Percentiles rank a stretch among this genome's conserved stretches.
Evolutionary conservation across 139 green algal species (phyloP).

Genomic region (Micromonas pusilla): DNA sequence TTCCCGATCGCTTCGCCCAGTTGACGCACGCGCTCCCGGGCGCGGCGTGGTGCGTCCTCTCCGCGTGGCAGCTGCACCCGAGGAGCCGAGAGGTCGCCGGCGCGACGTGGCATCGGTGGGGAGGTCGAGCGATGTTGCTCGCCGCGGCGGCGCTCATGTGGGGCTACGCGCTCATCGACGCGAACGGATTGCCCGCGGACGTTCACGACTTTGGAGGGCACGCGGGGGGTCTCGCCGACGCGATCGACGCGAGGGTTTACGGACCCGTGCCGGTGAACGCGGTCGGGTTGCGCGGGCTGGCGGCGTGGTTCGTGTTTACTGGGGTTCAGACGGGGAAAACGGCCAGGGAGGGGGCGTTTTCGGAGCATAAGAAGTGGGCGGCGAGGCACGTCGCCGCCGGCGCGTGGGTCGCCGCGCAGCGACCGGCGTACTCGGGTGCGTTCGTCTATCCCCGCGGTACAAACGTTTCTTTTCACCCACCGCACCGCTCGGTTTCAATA

Average conservation of each 20-base stretch:
- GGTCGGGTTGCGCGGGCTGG: neutral
- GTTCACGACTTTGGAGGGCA: constrained; percentile 7
- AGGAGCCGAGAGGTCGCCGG: neutral
- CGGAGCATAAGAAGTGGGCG: neutral
- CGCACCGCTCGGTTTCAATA: too few relatives aligned
- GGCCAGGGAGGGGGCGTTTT: neutral
- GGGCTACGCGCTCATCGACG: constrained; percentile 19
- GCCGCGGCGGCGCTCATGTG: neutral
- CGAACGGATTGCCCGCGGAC: neutral
- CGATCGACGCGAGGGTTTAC: neutral
- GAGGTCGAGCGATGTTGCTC: neutral
- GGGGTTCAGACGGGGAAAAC: neutral
- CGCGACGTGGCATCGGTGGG: neutral
- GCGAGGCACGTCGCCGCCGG: neutral
- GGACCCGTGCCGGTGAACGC: neutral
- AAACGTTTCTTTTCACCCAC: too few relatives aligned
- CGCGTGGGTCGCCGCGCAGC: constrained; percentile 6
- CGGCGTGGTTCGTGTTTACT: constrained; percentile 6
- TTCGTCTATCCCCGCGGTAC: too few relatives aligned
- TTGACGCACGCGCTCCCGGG: constrained; percentile 9
- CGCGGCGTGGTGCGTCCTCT: constrained; percentile 7
- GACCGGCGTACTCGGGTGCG: neutral
- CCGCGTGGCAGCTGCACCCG: neutral
- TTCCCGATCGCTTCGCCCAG: too few relatives aligned
- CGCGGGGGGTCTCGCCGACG: neutral